Evolutionary conservation across 306 rosid species (phyloP).

Genomic region (Vigna radiata): DNA sequence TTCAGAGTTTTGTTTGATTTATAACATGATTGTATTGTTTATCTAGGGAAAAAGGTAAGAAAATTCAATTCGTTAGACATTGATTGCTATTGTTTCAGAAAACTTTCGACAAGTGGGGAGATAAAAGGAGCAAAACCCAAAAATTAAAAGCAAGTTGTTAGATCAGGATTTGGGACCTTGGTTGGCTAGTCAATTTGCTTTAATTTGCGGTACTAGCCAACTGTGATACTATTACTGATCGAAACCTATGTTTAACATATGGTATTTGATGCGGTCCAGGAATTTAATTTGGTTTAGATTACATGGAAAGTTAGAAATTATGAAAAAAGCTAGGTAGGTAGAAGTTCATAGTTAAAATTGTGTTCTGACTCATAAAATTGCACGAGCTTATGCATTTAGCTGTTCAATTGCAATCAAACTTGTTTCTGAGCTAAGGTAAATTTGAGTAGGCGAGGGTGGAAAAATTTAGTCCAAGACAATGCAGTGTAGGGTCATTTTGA

Average conservation of each 20-base stretch:
- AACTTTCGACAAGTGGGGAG: neutral
- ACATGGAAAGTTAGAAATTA: neutral
- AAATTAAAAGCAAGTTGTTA: neutral
- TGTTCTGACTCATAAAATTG: neutral
- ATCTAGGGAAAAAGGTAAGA: neutral
- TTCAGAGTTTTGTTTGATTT: slow-evolving; percentile 29
- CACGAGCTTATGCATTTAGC: neutral
- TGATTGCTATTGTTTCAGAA: neutral
- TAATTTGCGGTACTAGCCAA: slow-evolving; percentile 1
- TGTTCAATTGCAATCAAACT: neutral
- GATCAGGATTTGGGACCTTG: slow-evolving; percentile 5
- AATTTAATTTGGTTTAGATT: neutral
- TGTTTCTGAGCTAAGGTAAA: neutral
- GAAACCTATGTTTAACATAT: slow-evolving; percentile 11
- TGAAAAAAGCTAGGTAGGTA: slow-evolving; percentile 1
- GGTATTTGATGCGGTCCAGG: neutral
- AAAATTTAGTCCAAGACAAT: neutral
- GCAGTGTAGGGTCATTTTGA: neutral
- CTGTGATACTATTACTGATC: neutral
- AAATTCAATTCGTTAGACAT: slow-evolving; percentile 6
- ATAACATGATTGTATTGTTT: slow-evolving; percentile 21
- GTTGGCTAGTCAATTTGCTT: neutral
- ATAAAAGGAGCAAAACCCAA: no score
- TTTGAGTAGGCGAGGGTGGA: neutral
- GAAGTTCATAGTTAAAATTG: neutral